Evolutionary conservation across 257 asterid genomes (phyloP).

Genomic region (Penstemon davidsonii): DNA sequence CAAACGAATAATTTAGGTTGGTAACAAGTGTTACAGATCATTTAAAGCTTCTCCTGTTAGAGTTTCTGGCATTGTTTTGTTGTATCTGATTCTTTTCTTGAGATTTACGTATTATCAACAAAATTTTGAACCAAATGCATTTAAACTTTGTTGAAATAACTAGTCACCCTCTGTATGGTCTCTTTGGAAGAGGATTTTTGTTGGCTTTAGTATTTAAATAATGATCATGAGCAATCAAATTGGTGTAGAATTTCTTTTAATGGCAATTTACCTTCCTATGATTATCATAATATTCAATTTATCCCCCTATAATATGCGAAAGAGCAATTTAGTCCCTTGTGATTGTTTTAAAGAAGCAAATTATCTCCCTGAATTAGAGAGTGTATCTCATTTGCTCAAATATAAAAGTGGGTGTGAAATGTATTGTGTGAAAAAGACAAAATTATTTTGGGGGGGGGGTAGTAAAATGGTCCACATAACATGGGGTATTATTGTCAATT

Average conservation of each 20-base stretch:
- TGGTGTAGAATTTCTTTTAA: not conserved
- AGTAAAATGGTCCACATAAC: no score
- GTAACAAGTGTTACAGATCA: conserved; percentile 13
- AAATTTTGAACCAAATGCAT: conserved; percentile 16
- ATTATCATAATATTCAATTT: no score
- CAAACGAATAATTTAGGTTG: conserved; percentile 17
- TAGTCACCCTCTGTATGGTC: not conserved
- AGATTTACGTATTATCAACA: conserved; percentile 1
- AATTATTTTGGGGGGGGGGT: no score
- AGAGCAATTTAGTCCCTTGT: no score
- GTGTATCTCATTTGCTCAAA: no score
- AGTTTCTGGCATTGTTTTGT: conserved; percentile 29
- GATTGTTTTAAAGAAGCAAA: no score
- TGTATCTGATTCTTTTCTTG: conserved; percentile 19
- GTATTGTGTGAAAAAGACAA: no score
- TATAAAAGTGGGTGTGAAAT: no score
- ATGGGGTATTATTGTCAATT: no score
- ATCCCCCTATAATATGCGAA: no score
- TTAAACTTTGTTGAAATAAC: conserved; percentile 4
- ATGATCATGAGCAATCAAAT: not conserved
- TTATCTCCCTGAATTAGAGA: no score
- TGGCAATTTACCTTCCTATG: no score
- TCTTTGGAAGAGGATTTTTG: conserved; percentile 17
- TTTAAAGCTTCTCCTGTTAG: conserved; percentile 10
- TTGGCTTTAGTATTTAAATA: conserved; percentile 13